phyloP scores from a whole-genome alignment of 2,329 filamentous ascomycete genomes.

The Taxawa tesnikishii region DNA sequence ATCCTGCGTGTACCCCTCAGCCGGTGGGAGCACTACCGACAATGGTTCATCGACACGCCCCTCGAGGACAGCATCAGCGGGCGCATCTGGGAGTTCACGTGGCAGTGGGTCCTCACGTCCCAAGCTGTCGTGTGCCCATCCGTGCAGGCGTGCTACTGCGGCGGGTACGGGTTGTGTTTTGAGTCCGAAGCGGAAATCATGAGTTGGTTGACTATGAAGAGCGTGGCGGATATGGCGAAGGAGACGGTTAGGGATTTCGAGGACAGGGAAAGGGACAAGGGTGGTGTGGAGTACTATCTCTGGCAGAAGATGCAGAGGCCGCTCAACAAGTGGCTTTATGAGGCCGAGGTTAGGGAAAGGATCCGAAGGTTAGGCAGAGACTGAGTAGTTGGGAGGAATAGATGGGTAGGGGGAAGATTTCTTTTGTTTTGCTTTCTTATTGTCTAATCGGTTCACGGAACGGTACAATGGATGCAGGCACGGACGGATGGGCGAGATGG shows the following conservation, averaged over 20 bases:
- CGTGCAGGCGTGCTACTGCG: constrained; percentile 49
- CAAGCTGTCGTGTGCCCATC: constrained; percentile 34
- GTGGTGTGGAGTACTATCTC: neutral
- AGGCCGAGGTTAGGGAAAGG: neutral
- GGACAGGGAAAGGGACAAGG: neutral
- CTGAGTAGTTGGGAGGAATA: too few relatives aligned
- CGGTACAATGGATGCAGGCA: too few relatives aligned
- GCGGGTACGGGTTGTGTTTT: constrained; percentile 52
- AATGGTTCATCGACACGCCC: constrained; percentile 47
- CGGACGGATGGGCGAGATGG: too few relatives aligned
- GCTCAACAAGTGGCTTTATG: neutral
- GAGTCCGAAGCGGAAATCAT: constrained; percentile 36
- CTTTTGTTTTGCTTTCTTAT: too few relatives aligned
- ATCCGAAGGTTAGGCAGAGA: neutral
- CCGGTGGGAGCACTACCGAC: constrained; percentile 43
- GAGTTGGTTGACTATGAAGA: constrained; percentile 30
- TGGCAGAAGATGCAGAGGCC: neutral
- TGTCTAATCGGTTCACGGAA: too few relatives aligned
- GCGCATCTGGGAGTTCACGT: constrained; percentile 52
- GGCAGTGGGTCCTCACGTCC: constrained; percentile 51
- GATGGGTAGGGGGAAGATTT: too few relatives aligned
- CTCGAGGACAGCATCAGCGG: constrained; percentile 45
- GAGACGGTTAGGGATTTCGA: neutral
- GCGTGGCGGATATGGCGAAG: neutral
- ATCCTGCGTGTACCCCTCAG: constrained; percentile 41